Conservation (phyloP, 257 asterid species). For the Gentiana macrophylla region DNA sequence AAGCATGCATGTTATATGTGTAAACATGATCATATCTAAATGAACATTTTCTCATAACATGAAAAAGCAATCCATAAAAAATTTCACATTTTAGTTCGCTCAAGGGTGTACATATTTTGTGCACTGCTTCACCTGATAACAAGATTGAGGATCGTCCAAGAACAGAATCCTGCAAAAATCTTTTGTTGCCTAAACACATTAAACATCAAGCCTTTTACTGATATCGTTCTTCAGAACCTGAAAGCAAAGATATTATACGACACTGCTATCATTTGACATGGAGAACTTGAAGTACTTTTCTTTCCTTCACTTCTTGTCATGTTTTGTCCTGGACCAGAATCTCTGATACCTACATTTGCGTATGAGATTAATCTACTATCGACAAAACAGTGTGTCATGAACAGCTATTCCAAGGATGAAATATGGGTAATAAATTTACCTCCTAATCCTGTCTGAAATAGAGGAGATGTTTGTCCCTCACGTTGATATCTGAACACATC, state of each 20-base stretch:
- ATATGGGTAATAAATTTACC: slow-evolving; percentile 14
- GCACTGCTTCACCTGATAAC: too few species aligned
- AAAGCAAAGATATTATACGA: slow-evolving; percentile 20
- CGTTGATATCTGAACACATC: slow-evolving; percentile 18
- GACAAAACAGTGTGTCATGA: not conserved
- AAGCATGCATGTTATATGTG: too few species aligned
- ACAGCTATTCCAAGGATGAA: slow-evolving; percentile 3
- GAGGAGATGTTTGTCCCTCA: slow-evolving; percentile 18
- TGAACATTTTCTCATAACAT: too few species aligned
- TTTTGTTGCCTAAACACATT: too few species aligned
- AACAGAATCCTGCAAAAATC: too few species aligned
- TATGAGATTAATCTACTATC: slow-evolving; percentile 1
- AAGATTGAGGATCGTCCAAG: too few species aligned
- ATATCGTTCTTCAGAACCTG: slow-evolving; percentile 17
- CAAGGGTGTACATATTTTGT: too few species aligned
- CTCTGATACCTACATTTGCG: slow-evolving; percentile 10
- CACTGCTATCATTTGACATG: slow-evolving; percentile 18
- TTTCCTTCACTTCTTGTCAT: slow-evolving; percentile 1
- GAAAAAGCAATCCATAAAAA: too few species aligned
- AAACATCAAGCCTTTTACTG: slow-evolving; percentile 8
- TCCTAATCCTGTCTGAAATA: slow-evolving; percentile 18
- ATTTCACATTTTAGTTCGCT: too few species aligned
- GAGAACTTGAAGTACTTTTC: slow-evolving; percentile 7
- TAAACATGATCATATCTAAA: too few species aligned
- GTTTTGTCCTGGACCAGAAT: slow-evolving; percentile 7